Percentiles rank a stretch among this genome's conserved stretches.
Evolutionary conservation across 2,329 filamentous ascomycete genomes (phyloP).

Genomic region (Aureobasidium uvarum): DNA sequence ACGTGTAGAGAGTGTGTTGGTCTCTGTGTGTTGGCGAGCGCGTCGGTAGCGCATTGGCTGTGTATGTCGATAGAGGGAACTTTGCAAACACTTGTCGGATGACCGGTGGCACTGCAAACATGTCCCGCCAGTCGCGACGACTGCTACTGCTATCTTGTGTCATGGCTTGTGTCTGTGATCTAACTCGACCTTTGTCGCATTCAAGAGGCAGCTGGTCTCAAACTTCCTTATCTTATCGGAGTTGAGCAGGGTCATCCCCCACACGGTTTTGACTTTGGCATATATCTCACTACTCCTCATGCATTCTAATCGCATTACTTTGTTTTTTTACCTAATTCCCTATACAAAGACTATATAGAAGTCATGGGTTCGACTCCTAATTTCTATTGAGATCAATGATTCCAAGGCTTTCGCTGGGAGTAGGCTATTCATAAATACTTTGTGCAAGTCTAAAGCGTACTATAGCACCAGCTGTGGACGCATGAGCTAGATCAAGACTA

Average conservation of each 20-base stretch:
- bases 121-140: slow-evolving; percentile 29
- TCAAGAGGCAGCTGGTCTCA: not conserved
- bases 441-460: too few relatives aligned
- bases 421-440: too few relatives aligned
- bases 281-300: not conserved
- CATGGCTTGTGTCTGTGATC: not conserved
- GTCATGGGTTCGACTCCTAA: too few relatives aligned
- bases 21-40: slow-evolving; percentile 52
- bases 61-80: slow-evolving; percentile 76
- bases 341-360: too few relatives aligned
- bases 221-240: slow-evolving; percentile 14
- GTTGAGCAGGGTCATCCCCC: not conserved
- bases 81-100: slow-evolving; percentile 79
- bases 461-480: too few relatives aligned
- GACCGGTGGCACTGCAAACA: slow-evolving; percentile 65
- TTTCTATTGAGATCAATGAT: too few relatives aligned
- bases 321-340: too few relatives aligned
- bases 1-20: slow-evolving; percentile 69
- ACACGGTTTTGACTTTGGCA: not conserved
- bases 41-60: slow-evolving; percentile 69
- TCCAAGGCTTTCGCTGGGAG: too few relatives aligned
- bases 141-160: slow-evolving; percentile 25
- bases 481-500: too few relatives aligned
- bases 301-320: too few relatives aligned
- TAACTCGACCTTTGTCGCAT: not conserved